Conservation (phyloP, 2,329 filamentous ascomycete genomes). For the Chaetomiaceae sp. region DNA sequence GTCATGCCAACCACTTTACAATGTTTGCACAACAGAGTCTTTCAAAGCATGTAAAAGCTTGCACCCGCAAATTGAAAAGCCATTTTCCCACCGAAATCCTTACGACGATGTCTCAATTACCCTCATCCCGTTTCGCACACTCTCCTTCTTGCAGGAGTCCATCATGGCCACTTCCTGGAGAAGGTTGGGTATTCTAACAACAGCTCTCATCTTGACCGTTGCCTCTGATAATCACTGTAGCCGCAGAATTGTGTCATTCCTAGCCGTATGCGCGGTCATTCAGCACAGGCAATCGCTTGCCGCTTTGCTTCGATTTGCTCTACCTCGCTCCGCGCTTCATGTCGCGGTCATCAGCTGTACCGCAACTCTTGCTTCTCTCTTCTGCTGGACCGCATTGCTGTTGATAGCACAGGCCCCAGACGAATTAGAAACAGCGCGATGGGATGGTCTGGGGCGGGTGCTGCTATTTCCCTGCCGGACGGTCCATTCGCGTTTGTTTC, state of each 20-base stretch:
- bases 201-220: too few relatives aligned
- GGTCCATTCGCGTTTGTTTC: conserved; percentile 60
- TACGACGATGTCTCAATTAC: too few relatives aligned
- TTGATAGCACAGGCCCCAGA: neutral
- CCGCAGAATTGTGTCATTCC: conserved; percentile 1
- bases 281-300: conserved; percentile 3
- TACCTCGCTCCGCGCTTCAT: neutral
- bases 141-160: too few relatives aligned
- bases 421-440: neutral
- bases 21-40: too few relatives aligned
- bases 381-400: conserved; percentile 2
- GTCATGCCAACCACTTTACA: neutral
- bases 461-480: conserved; percentile 60
- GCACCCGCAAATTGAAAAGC: too few relatives aligned
- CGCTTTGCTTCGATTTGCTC: neutral
- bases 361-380: conserved; percentile 7
- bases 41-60: too few relatives aligned
- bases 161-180: too few relatives aligned
- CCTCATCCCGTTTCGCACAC: too few relatives aligned
- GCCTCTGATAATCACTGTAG: too few relatives aligned
- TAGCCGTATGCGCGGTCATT: conserved; percentile 1
- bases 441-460: conserved; percentile 33
- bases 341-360: neutral
- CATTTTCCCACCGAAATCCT: too few relatives aligned
- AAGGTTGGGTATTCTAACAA: too few relatives aligned